phyloP scores from a whole-genome alignment of 2,329 filamentous ascomycete genomes.

The Alternaria infectoria region DNA sequence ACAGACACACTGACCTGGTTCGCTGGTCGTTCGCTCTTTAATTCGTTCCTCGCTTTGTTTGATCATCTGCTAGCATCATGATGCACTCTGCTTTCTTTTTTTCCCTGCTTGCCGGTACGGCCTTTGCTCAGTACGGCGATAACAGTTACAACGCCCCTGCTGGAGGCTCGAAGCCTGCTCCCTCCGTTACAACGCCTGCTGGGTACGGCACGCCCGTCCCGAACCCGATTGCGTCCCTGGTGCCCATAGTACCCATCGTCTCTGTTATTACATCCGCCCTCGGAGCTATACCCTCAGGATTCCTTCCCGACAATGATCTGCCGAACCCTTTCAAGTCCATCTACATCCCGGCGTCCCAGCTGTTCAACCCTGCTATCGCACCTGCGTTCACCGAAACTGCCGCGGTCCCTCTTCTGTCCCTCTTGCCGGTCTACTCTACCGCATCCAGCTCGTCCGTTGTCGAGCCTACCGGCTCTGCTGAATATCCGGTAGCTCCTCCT shows the following conservation, averaged over 20 bases:
- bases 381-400: constrained; percentile 25
- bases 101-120: constrained; percentile 42
- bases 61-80: constrained; percentile 35
- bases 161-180: constrained; percentile 53
- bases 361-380: constrained; percentile 20
- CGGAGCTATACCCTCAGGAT: constrained; percentile 1
- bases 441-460: constrained; percentile 15
- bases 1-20: constrained; percentile 27
- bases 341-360: constrained; percentile 18
- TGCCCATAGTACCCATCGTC: constrained; percentile 15
- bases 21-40: constrained; percentile 42
- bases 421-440: constrained; percentile 20
- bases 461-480: constrained; percentile 6
- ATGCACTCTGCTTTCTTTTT: constrained; percentile 40
- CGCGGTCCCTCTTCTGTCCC: constrained; percentile 3
- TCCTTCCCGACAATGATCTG: constrained; percentile 14
- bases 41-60: constrained; percentile 36
- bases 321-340: constrained; percentile 22
- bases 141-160: constrained; percentile 52
- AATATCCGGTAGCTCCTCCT: constrained; percentile 5
- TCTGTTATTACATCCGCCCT: constrained; percentile 17
- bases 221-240: background rate
- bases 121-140: constrained; percentile 48
- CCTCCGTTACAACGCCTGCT: constrained; percentile 46
- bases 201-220: background rate